Percentiles rank a stretch among this genome's conserved stretches.
Evolutionary conservation across 2,329 filamentous ascomycete genomes (phyloP).

Genomic region (Pseudogymnoascus verrucosus): DNA sequence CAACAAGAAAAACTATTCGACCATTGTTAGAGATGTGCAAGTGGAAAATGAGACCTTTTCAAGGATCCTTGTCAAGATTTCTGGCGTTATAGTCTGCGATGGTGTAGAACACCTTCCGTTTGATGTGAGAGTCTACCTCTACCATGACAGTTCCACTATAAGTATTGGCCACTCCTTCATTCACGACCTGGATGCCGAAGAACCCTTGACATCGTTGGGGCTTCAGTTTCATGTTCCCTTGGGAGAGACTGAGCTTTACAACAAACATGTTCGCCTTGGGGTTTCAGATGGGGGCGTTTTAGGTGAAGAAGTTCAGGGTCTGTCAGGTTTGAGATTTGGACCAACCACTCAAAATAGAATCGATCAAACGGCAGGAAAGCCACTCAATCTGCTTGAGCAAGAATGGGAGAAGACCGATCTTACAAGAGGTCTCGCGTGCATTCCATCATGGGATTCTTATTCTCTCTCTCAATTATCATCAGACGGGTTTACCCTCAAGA

Average conservation of each 20-base stretch:
- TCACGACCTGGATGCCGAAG: background rate
- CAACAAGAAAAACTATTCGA: background rate
- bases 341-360: conserved; percentile 15
- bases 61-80: background rate
- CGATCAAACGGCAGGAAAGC: conserved; percentile 9
- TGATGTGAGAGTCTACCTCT: background rate
- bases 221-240: background rate
- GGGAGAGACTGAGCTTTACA: background rate
- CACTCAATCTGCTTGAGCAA: background rate
- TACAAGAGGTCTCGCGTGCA: conserved; percentile 31
- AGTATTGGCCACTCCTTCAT: conserved; percentile 22
- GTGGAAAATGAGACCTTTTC: background rate
- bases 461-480: conserved; percentile 49
- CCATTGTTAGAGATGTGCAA: background rate
- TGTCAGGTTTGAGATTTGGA: conserved; percentile 18
- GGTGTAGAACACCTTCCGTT: background rate
- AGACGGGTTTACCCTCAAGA: conserved; percentile 53
- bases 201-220: background rate
- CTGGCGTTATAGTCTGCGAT: background rate
- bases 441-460: conserved; percentile 52
- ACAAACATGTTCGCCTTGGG: conserved; percentile 3
- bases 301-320: conserved; percentile 28
- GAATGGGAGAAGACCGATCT: conserved; percentile 9
- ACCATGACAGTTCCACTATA: conserved; percentile 16
- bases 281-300: conserved; percentile 28